Conservation (phyloP, 257 asterid genomes). For the Petunia secreta region DNA sequence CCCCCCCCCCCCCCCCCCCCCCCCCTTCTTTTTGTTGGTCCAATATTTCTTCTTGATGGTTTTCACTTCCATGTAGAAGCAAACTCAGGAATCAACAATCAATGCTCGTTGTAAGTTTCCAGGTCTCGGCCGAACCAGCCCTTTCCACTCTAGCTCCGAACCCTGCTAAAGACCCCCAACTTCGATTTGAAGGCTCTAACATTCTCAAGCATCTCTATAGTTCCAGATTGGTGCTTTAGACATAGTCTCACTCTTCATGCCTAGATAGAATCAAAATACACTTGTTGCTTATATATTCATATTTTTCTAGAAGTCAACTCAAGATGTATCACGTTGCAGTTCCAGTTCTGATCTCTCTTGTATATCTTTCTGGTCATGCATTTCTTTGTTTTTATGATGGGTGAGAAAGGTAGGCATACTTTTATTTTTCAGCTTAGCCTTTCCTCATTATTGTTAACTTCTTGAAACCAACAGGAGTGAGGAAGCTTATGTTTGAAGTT, state of each 20-base stretch:
- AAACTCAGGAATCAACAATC: no score
- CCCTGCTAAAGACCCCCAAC: background rate
- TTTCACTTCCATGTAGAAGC: no score
- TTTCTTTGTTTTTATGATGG: constrained; percentile 18
- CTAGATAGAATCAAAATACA: constrained; percentile 7
- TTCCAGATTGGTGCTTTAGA: background rate
- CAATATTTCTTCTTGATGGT: no score
- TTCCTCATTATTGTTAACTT: constrained; percentile 7
- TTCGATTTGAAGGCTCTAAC: background rate
- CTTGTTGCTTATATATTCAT: constrained; percentile 14
- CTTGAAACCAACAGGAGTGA: constrained; percentile 54
- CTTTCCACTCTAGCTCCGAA: no score
- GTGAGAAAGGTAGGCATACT: background rate
- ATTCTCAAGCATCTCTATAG: background rate
- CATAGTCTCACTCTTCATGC: background rate
- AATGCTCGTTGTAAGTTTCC: no score
- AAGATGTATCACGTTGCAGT: constrained; percentile 5
- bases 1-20: no score
- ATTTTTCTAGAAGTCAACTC: constrained; percentile 17
- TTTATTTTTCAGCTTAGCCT: background rate
- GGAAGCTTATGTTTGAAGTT: constrained; percentile 71
- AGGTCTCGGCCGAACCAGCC: no score
- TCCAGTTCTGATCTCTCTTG: constrained; percentile 16
- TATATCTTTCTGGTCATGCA: background rate
- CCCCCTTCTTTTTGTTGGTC: no score